Conservation (phyloP, 768 basidiomycete species). For the Pleurotus djamor region DNA sequence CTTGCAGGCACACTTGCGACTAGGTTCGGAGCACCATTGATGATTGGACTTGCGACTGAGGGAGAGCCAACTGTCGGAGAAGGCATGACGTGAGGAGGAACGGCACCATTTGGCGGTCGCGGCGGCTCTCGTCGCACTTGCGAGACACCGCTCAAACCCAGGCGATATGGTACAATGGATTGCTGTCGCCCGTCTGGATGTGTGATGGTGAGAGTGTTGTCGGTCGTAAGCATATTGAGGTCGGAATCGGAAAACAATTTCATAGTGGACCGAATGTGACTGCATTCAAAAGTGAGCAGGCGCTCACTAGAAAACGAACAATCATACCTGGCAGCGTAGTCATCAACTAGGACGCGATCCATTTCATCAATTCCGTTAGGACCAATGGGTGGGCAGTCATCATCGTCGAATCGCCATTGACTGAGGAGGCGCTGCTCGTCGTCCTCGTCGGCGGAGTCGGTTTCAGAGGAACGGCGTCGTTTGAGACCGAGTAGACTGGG, state of each 20-base stretch:
- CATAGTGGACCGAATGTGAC: slow-evolving; percentile 56
- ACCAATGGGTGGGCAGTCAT: slow-evolving; percentile 55
- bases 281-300: slow-evolving; percentile 17
- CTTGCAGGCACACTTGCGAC: background rate
- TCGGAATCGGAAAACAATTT: slow-evolving; percentile 57
- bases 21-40: background rate
- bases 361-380: slow-evolving; percentile 67
- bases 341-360: slow-evolving; percentile 68
- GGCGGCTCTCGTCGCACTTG: slow-evolving; percentile 28
- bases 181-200: slow-evolving; percentile 40
- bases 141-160: slow-evolving; percentile 29
- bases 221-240: slow-evolving; percentile 45
- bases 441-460: slow-evolving; percentile 21
- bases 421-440: slow-evolving; percentile 41
- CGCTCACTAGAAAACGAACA: background rate
- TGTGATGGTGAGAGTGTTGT: slow-evolving; percentile 43
- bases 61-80: slow-evolving; percentile 5
- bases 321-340: slow-evolving; percentile 55
- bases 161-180: slow-evolving; percentile 46
- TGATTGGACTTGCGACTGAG: slow-evolving; percentile 10
- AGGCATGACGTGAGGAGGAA: slow-evolving; percentile 11
- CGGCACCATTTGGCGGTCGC: slow-evolving; percentile 22
- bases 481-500: slow-evolving; percentile 22
- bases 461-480: slow-evolving; percentile 12
- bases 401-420: slow-evolving; percentile 68